Base-by-base conservation (phyloP, 495 filamentous ascomycete species). In the Penicillium ucsense region DNA sequence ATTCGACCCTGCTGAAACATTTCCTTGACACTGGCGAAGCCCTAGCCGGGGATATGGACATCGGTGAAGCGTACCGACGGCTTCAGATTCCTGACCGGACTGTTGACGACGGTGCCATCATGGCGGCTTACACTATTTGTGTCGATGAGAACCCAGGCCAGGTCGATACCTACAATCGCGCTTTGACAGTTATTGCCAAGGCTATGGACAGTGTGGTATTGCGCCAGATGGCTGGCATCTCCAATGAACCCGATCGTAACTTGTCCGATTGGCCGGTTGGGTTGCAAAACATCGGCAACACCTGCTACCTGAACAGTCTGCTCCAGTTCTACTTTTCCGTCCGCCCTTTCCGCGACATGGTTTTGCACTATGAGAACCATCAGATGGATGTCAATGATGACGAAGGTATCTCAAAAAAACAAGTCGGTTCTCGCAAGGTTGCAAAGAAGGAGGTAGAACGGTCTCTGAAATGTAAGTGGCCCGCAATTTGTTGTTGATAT, bases 271-370 rank as follows among this genome's bases (percentile, higher is more conserved):
- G 82, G 70, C 89, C 90, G 6, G 83, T 91, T 43, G 92, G 92
- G 0, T 73, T 97, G 8, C 78, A 80, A 37, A 99, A 97, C 52
- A 91, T 96, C 51, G 89, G 91, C 37, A 96, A 96, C 53, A 99
- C 92, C 1, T 99, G 92, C 64, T 99, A 99, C 55, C 77, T 99
- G 35, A 97, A 97, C 67, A 97, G 92, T 62, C 75, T 99, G 31
- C 67, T 99, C 8, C 92, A 99, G 56, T 97, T 94, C 56, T 89
- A 94, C 60, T 96, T 92, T 60, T 89, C 89, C 1, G 77, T 99
- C 36, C 83, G 80, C 44, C 82, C 88, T 5, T 76, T 94, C 35
- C 80, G 91, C 31, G 76, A 94, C 10, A 77, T 97, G 59, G 81
- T 94, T 4, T 65, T 94, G 41, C 68, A 85, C 33, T 82, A 84